phyloP scores from a whole-genome alignment of 805 yeast species.

The Kluyveromyces siamensis region DNA sequence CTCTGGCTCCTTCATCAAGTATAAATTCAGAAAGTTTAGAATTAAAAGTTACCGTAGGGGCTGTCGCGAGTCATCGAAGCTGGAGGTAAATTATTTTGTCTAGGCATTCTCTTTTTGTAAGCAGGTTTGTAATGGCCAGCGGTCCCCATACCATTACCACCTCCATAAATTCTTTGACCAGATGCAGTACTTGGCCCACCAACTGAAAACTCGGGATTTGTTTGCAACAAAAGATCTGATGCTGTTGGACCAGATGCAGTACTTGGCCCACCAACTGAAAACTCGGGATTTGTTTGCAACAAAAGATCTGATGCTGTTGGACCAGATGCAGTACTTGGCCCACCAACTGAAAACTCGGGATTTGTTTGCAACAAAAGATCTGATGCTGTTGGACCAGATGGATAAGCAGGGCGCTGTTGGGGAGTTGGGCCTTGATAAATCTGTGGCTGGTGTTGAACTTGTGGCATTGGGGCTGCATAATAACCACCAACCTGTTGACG shows the following conservation, averaged over 20 bases:
- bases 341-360: slow-evolving; percentile 35
- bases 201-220: slow-evolving; percentile 39
- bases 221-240: slow-evolving; percentile 34
- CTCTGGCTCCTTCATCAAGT: background rate
- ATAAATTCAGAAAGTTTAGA: too few relatives aligned
- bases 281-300: slow-evolving; percentile 43
- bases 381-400: slow-evolving; percentile 1
- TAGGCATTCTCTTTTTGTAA: slow-evolving; percentile 30
- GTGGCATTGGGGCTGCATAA: slow-evolving; percentile 7
- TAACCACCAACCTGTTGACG: slow-evolving; percentile 10
- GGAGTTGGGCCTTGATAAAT: slow-evolving; percentile 6
- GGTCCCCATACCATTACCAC: slow-evolving; percentile 1
- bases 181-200: slow-evolving; percentile 13
- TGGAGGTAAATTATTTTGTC: slow-evolving; percentile 30
- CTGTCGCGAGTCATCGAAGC: slow-evolving; percentile 35
- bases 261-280: slow-evolving; percentile 19
- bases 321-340: slow-evolving; percentile 11
- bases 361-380: slow-evolving; percentile 38
- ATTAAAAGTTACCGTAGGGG: slow-evolving; percentile 30
- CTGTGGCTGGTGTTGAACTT: slow-evolving; percentile 10
- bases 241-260: slow-evolving; percentile 2
- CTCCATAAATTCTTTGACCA: background rate
- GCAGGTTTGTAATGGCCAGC: slow-evolving; percentile 29
- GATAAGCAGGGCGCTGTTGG: slow-evolving; percentile 12
- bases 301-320: slow-evolving; percentile 27